Evolutionary conservation across 225 moss, liverwort and hornwort genomes (phyloP), one percentile per base, ranked within the genome.

Genomic region (Climacium dendroides): DNA sequence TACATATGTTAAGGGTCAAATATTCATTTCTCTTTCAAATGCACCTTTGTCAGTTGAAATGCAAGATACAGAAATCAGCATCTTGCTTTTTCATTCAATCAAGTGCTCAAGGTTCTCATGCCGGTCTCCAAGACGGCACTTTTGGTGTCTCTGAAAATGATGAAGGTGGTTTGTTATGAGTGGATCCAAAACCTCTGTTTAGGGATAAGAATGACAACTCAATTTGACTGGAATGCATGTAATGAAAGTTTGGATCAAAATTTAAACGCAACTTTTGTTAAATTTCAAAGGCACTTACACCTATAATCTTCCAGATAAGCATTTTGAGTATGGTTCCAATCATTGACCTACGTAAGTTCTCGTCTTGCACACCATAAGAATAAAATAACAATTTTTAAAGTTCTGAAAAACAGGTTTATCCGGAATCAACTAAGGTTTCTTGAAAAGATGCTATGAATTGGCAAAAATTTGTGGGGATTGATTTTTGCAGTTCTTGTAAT

Each of bases 361-460:
- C 22, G 13, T 35, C 6, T 34, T 22, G 22, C 9, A 2, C 34
- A 10, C 3, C 9, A 18, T 17, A 29, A 29, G 10, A 29, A 29
- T 6, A 29, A 26, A 72, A 10, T 17, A 72, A 45, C 2, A 22
- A 19, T 50, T 20, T 34, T 34, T 8, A 13, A 41, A 70, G 0
- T 45, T 3, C 1, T 17, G 6, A 10, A 4, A 7, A 45, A 11
- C 0, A 19, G 0, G 19, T 73, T 18, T 4, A 30, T 1, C 11
- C 7, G 2, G 11, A 73, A 19, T 48, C 1, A 2, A 6, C 5
- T 13, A 20, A 8, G 13, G 5, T 74, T 50, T 50, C 5, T 19
- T 34, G 20, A 48, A 47, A 29, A 19, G 7, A 74, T 30, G 19
- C 2, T 73, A 2, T 4, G 19, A 47, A 73, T 11, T 74, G 11